Evolutionary conservation across 2,329 filamentous ascomycete genomes (phyloP).

Genomic region (Ambrosiella beaveri): DNA sequence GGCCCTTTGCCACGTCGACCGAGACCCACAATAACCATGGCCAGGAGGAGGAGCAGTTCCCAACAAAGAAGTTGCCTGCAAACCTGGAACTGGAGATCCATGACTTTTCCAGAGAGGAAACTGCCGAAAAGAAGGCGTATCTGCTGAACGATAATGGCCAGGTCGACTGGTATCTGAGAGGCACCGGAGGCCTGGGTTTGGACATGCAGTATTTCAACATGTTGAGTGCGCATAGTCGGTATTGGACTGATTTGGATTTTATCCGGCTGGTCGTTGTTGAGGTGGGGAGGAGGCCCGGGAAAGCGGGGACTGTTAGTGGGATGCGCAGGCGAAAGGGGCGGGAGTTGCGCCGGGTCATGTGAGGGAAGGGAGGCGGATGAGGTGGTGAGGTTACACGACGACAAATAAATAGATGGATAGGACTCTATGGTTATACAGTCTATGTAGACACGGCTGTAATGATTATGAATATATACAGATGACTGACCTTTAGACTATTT

Average conservation of each 20-base stretch:
- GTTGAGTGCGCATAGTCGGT: slow-evolving; percentile 86
- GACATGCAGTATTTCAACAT: slow-evolving; percentile 97
- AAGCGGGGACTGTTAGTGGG: slow-evolving; percentile 18
- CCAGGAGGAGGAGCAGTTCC: background rate
- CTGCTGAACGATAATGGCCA: slow-evolving; percentile 93
- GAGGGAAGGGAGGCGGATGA: background rate
- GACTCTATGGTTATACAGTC: no score
- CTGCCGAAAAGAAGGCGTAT: slow-evolving; percentile 75
- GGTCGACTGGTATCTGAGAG: slow-evolving; percentile 75
- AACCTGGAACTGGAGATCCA: slow-evolving; percentile 88
- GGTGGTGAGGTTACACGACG: no score
- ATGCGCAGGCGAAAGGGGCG: background rate
- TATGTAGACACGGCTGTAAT: no score
- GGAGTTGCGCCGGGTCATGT: background rate
- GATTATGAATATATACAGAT: no score
- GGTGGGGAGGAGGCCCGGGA: slow-evolving; percentile 46
- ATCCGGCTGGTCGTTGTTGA: slow-evolving; percentile 82
- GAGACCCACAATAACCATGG: background rate
- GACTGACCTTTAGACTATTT: no score
- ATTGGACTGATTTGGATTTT: slow-evolving; percentile 79
- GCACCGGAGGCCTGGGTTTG: slow-evolving; percentile 69
- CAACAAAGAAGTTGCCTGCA: slow-evolving; percentile 32
- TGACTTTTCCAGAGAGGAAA: slow-evolving; percentile 80
- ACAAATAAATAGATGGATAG: no score
- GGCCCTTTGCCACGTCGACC: no score